Base-by-base conservation (phyloP, 164 flowering plant genomes). In the Cinnamomum chago region DNA sequence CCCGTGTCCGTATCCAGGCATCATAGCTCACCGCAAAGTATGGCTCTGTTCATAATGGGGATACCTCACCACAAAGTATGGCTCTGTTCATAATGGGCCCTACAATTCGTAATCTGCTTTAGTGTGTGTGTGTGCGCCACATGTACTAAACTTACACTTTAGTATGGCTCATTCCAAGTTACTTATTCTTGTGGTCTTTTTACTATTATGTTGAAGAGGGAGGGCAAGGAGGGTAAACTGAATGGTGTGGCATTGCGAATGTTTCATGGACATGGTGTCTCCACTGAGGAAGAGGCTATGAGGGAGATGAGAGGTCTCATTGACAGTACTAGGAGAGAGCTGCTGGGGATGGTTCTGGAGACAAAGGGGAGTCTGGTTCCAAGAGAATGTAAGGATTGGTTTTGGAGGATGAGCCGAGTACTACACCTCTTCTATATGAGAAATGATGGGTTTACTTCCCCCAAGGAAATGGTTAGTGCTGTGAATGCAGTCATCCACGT, bases 401-500 rank as follows among this genome's bases (percentile, higher is more conserved):
- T 95, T 70, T 93, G 95, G 98, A 89, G 85, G 22, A 92, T 88
- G 93, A 79, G 82, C 80, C 82, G 80, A 76, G 83, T 92, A 51
- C 23, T 90, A 78, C 86, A 93, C 78, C 78, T 83, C 0, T 95
- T 95, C 74, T 93, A 92, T 84, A 75, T 58, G 80, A 86, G 80
- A 58, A 84, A 83, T 72, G 98, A 95, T 66, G 97, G 98, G 20
- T 95, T 88, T 78, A 84, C 86, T 20, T 83, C 89, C 15, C 68
- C 72, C 27, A 35, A 85, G 17, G 89, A 85, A 40, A 76, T 93
- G 88, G 64, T 79, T 33, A 55, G 62, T 58, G 80, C 75, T 73
- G 93, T 89, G 9, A 87, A 88, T 7, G 82, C 78, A 2, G 81
- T 90, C 27, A 73, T 82, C 35, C 66, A 82, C 62, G 84, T 74